Evolutionary conservation across 192 early-diverging fungal genomes (phyloP), one percentile per base, ranked within the genome.

Genomic region (Backusella tuberculispora): DNA sequence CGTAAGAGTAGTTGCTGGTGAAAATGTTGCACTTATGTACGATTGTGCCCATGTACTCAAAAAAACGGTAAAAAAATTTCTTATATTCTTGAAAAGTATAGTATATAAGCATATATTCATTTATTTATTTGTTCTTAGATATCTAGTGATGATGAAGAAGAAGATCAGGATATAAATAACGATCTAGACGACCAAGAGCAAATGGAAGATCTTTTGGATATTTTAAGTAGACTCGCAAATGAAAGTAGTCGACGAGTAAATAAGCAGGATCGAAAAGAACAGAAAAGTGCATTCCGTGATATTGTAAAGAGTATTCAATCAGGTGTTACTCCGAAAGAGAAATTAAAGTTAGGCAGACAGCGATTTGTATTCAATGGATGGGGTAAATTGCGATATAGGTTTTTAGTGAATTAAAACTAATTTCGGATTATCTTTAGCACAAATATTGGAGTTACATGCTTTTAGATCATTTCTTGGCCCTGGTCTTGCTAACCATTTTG

Each of bases 241-340:
- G 38, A 67, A 21, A 42, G 41, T 10, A 67, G 42, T 42, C 66
- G 66, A 37, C 37, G 42, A 12, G n/a, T 42, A 38, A 67, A 67
- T 38, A 67, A 67, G n/a, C 66, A 67, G 12, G 40, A 67, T 42
- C 37, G 66, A 42, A 67, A 67, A 42, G 66, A 67, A n/a, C 66
- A 67, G 19, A 38, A 42, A 10, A 67, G 42, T 10, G 66, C 42
- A 24, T 67, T 67, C 66, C 66, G 66, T 67, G n/a, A 42, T 21
- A 42, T 67, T 42, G 38, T 67, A 9, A 38, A 67, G 37, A 67
- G 38, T 67, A 42, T 42, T 14, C n/a, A 67, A 19, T 42, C 37
- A 42, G 66, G 66, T 14, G n/a, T 43, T 42, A 12, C 19, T 21
- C 66, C 66, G n/a, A 42, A 67, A 19, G 42, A 67, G 8, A 67